Conservation (phyloP, 768 basidiomycete genomes). For the Collybiopsis luxurians region DNA sequence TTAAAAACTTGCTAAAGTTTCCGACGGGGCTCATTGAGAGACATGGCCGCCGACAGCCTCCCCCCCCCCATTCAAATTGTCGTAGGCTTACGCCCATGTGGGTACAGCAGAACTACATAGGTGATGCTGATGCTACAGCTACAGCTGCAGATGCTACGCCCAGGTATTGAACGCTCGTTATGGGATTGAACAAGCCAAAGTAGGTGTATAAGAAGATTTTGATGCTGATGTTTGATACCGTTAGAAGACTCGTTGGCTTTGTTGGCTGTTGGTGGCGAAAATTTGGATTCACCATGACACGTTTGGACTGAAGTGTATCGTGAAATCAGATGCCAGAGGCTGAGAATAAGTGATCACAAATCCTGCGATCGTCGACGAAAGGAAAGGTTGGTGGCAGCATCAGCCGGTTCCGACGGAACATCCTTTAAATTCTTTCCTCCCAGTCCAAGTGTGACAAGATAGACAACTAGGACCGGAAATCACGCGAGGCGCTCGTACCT, state of each 20-base stretch:
- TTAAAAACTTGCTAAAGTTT: slow-evolving; percentile 76
- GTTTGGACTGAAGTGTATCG: slow-evolving; percentile 60
- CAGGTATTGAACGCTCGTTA: slow-evolving; percentile 36
- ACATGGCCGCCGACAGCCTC: slow-evolving; percentile 68
- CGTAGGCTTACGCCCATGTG: slow-evolving; percentile 59
- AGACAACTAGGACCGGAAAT: slow-evolving; percentile 76
- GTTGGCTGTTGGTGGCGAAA: neutral
- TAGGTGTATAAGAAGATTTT: slow-evolving; percentile 64
- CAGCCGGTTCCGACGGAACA: slow-evolving; percentile 48
- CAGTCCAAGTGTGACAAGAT: slow-evolving; percentile 68
- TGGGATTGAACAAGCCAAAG: slow-evolving; percentile 63
- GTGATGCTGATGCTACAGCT: too few species aligned
- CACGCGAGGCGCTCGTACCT: slow-evolving; percentile 74
- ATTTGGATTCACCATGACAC: slow-evolving; percentile 59
- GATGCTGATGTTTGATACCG: too few species aligned
- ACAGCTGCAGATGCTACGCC: slow-evolving; percentile 72
- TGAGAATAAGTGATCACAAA: slow-evolving; percentile 66
- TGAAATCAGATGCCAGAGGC: slow-evolving; percentile 70
- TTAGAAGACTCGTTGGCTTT: neutral
- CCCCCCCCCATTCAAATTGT: slow-evolving; percentile 62
- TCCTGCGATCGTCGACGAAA: slow-evolving; percentile 71
- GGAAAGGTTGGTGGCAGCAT: slow-evolving; percentile 51
- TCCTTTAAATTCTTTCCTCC: slow-evolving; percentile 66
- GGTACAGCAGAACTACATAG: slow-evolving; percentile 20
- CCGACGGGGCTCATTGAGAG: slow-evolving; percentile 67